Percentiles rank a stretch among this genome's conserved stretches.
Evolutionary conservation across 2,329 filamentous ascomycete species (phyloP).

Genomic region (Mariannaea sp.): DNA sequence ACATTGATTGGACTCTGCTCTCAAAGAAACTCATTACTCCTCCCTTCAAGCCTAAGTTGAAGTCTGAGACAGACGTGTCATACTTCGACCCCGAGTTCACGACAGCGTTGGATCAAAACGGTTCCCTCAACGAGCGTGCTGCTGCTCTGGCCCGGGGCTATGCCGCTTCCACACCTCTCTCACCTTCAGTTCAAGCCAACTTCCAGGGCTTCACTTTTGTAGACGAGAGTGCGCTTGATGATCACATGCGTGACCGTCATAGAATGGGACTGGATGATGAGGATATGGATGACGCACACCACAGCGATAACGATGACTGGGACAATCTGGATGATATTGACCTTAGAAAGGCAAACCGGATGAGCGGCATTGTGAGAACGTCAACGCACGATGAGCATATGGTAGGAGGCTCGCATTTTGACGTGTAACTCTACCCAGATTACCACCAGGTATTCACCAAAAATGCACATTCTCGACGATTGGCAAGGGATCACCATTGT

Average conservation of each 20-base stretch:
- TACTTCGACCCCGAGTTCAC: slow-evolving; percentile 99
- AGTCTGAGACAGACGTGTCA: slow-evolving; percentile 93
- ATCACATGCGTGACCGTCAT: slow-evolving; percentile 68
- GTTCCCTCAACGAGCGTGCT: slow-evolving; percentile 88
- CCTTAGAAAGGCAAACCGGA: slow-evolving; percentile 58
- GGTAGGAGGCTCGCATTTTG: slow-evolving; percentile 66
- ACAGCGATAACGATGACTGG: slow-evolving; percentile 58
- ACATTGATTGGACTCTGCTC: slow-evolving; percentile 90
- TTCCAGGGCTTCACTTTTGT: slow-evolving; percentile 99
- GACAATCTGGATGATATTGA: slow-evolving; percentile 63
- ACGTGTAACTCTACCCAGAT: slow-evolving; percentile 54
- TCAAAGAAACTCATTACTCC: slow-evolving; percentile 91
- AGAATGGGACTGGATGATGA: slow-evolving; percentile 56
- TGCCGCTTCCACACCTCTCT: slow-evolving; percentile 87
- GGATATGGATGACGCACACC: slow-evolving; percentile 62
- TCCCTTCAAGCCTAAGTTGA: slow-evolving; percentile 96
- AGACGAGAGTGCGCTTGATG: slow-evolving; percentile 94
- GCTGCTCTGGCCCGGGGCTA: slow-evolving; percentile 84
- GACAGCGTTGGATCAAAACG: slow-evolving; percentile 84
- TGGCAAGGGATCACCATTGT: slow-evolving; percentile 32
- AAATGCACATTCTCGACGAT: slow-evolving; percentile 33
- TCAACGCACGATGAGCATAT: slow-evolving; percentile 65
- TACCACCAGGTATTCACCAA: slow-evolving; percentile 24
- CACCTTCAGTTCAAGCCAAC: slow-evolving; percentile 94
- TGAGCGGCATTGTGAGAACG: slow-evolving; percentile 67